A percentile compares a stretch with the other conserved stretches of the same genome.
Evolutionary conservation across 202 grass and related monocot species (phyloP).

Genomic region (Setaria viridis): DNA sequence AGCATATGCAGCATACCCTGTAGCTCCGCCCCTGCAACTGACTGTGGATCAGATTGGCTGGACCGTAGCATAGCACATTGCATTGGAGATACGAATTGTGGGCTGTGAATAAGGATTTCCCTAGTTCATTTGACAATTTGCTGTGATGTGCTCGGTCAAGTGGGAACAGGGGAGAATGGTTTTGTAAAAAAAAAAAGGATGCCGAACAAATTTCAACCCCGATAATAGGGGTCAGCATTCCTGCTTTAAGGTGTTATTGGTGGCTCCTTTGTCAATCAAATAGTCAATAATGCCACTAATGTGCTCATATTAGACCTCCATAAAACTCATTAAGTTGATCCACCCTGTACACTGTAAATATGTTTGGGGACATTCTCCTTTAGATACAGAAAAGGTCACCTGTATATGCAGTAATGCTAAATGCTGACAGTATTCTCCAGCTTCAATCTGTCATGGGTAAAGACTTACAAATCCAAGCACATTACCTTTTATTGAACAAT

Average conservation of each 20-base stretch:
- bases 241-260: background rate
- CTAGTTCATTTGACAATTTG: background rate
- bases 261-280: background rate
- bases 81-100: background rate
- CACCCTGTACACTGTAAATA: background rate
- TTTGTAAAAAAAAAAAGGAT: background rate
- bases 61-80: background rate
- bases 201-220: background rate
- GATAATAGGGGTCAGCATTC: background rate
- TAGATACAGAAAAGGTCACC: background rate
- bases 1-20: no score
- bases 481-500: background rate
- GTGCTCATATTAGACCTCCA: background rate
- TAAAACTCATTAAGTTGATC: background rate
- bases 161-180: background rate
- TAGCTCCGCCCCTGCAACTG: no score
- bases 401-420: background rate
- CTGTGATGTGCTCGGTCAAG: background rate
- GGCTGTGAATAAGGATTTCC: background rate
- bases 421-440: background rate
- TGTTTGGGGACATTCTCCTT: background rate
- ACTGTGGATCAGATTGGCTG: background rate
- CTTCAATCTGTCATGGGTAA: slow-evolving; percentile 14
- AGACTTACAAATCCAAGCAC: slow-evolving; percentile 1
- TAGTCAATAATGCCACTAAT: background rate